phyloP scores from a whole-genome alignment of 495 filamentous ascomycete genomes.

The Aspergillus kassunensis region DNA sequence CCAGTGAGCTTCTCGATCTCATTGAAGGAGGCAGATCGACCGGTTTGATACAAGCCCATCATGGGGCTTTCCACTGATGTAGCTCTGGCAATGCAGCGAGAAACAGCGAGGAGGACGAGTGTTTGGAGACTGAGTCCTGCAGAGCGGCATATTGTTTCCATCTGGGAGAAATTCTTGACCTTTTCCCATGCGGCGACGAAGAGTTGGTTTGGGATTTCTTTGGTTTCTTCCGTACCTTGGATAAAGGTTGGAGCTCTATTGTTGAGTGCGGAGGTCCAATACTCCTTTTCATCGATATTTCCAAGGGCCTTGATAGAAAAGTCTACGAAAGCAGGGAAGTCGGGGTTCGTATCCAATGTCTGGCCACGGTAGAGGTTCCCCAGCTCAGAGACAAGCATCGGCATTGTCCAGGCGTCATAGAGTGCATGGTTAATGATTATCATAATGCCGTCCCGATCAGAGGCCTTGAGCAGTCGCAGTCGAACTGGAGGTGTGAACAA shows the following conservation, averaged over 20 bases:
- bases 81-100: constrained; percentile 22
- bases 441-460: constrained; percentile 22
- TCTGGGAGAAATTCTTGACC: constrained; percentile 17
- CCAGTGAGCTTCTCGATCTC: constrained; percentile 20
- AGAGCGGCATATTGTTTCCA: constrained; percentile 18
- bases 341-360: constrained; percentile 9
- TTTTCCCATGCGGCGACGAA: constrained; percentile 24
- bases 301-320: constrained; percentile 19
- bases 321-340: constrained; percentile 22
- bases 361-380: constrained; percentile 19
- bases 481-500: constrained; percentile 25
- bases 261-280: constrained; percentile 19
- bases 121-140: constrained; percentile 22
- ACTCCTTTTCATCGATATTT: constrained; percentile 17
- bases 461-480: constrained; percentile 22
- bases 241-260: constrained; percentile 15
- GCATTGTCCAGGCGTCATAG: constrained; percentile 36
- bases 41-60: constrained; percentile 34
- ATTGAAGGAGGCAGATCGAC: constrained; percentile 24
- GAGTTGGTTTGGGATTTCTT: constrained; percentile 10
- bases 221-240: not conserved
- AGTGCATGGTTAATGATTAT: constrained; percentile 31
- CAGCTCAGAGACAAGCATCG: constrained; percentile 26
- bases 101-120: constrained; percentile 27
- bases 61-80: constrained; percentile 20